Conservation (phyloP, 1,139 yeast genomes). For the Wickerhamomyces sp. region DNA sequence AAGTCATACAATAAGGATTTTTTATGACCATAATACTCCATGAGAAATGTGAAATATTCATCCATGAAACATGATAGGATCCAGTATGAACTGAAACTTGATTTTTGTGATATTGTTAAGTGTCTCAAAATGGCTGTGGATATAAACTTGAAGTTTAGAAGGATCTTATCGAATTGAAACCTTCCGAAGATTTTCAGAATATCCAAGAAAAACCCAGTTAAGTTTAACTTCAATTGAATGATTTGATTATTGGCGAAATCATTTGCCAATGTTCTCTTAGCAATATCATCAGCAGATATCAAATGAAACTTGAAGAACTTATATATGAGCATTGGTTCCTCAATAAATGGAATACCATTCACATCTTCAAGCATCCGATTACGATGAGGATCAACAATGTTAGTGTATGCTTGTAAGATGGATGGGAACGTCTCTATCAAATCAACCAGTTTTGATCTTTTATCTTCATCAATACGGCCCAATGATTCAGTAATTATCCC, state of each 20-base stretch:
- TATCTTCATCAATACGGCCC: not conserved
- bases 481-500: not conserved
- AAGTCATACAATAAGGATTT: not conserved
- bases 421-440: not conserved
- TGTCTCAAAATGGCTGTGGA: slow-evolving; percentile 13
- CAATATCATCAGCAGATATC: not conserved
- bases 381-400: too few species aligned
- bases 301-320: slow-evolving; percentile 1
- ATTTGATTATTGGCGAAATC: not conserved
- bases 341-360: too few species aligned
- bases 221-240: slow-evolving; percentile 7
- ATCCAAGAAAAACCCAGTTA: slow-evolving; percentile 13
- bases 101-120: slow-evolving; percentile 7
- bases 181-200: slow-evolving; percentile 9
- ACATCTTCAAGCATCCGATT: too few species aligned
- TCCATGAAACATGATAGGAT: slow-evolving; percentile 21
- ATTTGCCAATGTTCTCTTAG: not conserved
- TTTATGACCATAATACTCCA: slow-evolving; percentile 17
- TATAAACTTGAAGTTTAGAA: slow-evolving; percentile 15
- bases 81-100: slow-evolving; percentile 20
- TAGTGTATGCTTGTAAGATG: not conserved
- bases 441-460: not conserved
- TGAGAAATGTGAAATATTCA: slow-evolving; percentile 17
- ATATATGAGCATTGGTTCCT: too few species aligned
- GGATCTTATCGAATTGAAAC: slow-evolving; percentile 3